Conservation (phyloP, 75 land plant genomes). For the Azolla pinnata region DNA sequence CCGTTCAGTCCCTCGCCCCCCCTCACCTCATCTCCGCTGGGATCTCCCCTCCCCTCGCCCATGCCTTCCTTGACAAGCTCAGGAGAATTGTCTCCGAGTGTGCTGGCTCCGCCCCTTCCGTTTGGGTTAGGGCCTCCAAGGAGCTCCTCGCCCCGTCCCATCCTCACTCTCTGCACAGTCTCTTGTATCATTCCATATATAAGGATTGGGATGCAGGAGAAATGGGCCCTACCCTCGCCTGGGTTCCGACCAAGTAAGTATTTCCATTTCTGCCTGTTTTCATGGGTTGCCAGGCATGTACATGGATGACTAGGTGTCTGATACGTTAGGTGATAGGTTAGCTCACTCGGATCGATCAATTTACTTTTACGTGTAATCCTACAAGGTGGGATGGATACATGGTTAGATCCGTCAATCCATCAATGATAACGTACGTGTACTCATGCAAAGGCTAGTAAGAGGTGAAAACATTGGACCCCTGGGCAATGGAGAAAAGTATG, state of each 20-base stretch:
- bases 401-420: background rate
- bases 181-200: conserved; percentile 77
- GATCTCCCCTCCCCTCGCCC: too few relatives aligned
- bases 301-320: background rate
- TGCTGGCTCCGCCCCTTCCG: conserved; percentile 14
- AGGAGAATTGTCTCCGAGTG: conserved; percentile 8
- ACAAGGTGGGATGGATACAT: background rate
- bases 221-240: conserved; percentile 66
- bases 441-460: too few relatives aligned
- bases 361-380: background rate
- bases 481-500: too few relatives aligned
- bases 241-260: conserved; percentile 82
- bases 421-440: background rate
- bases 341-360: background rate
- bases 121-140: conserved; percentile 37
- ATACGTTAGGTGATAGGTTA: too few relatives aligned
- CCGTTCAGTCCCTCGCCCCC: too few relatives aligned
- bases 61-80: too few relatives aligned
- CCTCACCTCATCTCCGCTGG: too few relatives aligned
- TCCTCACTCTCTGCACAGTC: conserved; percentile 74
- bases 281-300: background rate
- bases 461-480: too few relatives aligned
- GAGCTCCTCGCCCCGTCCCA: conserved; percentile 48
- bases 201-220: conserved; percentile 42
- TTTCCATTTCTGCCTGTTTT: background rate